phyloP scores from a whole-genome alignment of 148 eudicot species.

The Camellia granthamiana region DNA sequence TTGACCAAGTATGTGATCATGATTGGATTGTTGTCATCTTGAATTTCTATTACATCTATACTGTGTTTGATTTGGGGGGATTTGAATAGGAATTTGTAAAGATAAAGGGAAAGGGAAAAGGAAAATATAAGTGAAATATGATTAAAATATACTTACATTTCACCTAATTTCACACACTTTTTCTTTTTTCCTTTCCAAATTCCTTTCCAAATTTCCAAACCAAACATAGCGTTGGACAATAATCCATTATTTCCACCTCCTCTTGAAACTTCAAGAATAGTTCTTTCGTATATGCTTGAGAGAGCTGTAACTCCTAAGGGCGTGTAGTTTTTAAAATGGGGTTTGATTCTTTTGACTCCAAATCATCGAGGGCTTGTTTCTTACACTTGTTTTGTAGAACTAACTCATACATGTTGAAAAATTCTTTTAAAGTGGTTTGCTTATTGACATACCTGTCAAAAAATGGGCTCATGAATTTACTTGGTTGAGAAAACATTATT shows the following conservation, averaged over 20 bases:
- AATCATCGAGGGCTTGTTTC: constrained; percentile 56
- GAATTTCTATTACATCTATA: too few relatives aligned
- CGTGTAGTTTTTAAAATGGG: constrained; percentile 50
- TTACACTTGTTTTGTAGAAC: constrained; percentile 39
- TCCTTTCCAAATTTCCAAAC: too few relatives aligned
- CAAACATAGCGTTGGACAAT: constrained; percentile 25
- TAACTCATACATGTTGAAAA: constrained; percentile 48
- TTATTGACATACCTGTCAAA: constrained; percentile 47
- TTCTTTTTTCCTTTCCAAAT: too few relatives aligned
- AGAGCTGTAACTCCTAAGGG: constrained; percentile 62
- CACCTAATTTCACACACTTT: too few relatives aligned
- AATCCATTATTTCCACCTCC: constrained; percentile 63
- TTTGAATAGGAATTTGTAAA: too few relatives aligned
- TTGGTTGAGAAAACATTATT: constrained; percentile 40
- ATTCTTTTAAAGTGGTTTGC: constrained; percentile 52
- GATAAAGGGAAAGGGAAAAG: too few relatives aligned
- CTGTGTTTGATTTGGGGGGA: too few relatives aligned
- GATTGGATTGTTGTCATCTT: constrained; percentile 16
- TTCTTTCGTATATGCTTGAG: constrained; percentile 55
- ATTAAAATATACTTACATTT: too few relatives aligned
- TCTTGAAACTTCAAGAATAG: constrained; percentile 56
- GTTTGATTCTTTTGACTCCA: constrained; percentile 44
- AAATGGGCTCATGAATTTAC: constrained; percentile 33
- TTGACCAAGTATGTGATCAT: constrained; percentile 49
- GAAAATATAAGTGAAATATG: too few relatives aligned